Base-by-base conservation (phyloP, 78 protist species). In the Anaeramoeba flamelloides region DNA sequence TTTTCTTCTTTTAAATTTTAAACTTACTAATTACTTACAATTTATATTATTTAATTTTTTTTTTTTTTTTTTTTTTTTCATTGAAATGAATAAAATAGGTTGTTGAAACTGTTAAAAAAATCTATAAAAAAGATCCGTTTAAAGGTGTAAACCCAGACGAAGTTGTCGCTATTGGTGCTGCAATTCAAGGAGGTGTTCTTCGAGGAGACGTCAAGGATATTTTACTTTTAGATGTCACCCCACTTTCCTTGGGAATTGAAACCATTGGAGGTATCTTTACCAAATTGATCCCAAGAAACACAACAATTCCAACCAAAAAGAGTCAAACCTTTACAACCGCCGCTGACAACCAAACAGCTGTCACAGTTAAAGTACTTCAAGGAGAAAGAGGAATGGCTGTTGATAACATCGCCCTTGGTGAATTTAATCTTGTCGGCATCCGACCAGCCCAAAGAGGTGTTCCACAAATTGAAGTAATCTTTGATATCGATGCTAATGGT, bases 131-230 rank as follows among this genome's bases (percentile, higher is more conserved):
- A n/a, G n/a, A n/a, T n/a, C n/a, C n/a, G n/a, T n/a, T n/a, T 41
- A 89, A 89, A 89, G 93, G 94, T 22, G 97, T 98, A 81, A 96
- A 98, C 87, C 99, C 99, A 30, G 99, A 98, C 83, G 99, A 96
- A 84, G 98, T 92, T 33, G 99, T 98, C 34, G 99, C 99, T 1
- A 84, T 89, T 39, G 99, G 99, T 34, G 99, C 99, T 38, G 99
- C 99, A 83, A 92, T 98, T 82, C 98, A 94, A n/a, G 99, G 97
- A 34, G 96, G 95, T 53, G 90, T 97, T 32, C 86, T 96, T n/a
- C 39, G 74, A 17, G 99, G 99, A 39, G 91, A 86, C 31, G 87
- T 75, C 36, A 77, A 38, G 38, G 93, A 89, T 39, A 83, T 95
- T 26, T 85, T 93, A 1, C 90, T 95, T 40, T 85, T 93, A 39